phyloP scores from a whole-genome alignment of 176 grass and related monocot species.

The Musa troglodytarum region DNA sequence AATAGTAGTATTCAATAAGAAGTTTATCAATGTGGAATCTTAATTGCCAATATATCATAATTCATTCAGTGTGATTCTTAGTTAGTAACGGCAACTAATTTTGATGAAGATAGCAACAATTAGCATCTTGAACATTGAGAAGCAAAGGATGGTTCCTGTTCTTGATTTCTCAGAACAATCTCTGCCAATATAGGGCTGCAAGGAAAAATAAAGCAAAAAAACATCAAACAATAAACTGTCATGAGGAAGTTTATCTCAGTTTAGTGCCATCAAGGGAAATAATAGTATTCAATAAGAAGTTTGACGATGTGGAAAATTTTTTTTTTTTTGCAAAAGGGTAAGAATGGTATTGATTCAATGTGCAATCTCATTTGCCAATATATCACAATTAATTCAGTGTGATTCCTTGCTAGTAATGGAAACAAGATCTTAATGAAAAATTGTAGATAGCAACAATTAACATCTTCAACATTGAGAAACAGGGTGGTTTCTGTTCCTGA shows the following conservation, averaged over 20 bases:
- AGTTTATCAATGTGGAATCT: not conserved
- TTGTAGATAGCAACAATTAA: too few relatives aligned
- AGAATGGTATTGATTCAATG: not conserved
- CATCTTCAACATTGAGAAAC: too few relatives aligned
- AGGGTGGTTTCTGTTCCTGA: slow-evolving; percentile 30
- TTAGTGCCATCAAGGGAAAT: too few relatives aligned
- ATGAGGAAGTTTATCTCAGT: too few relatives aligned
- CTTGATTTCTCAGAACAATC: slow-evolving; percentile 69
- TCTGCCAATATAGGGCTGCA: slow-evolving; percentile 87
- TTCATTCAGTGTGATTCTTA: not conserved
- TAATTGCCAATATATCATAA: not conserved
- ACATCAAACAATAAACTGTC: not conserved
- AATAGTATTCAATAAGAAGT: too few relatives aligned
- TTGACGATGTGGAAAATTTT: too few relatives aligned
- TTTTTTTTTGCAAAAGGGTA: not conserved
- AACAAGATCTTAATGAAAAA: too few relatives aligned
- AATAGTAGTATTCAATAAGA: not conserved
- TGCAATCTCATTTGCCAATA: too few relatives aligned
- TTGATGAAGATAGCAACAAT: not conserved
- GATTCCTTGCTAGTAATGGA: too few relatives aligned
- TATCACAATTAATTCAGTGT: too few relatives aligned
- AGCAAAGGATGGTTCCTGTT: not conserved
- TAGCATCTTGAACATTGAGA: too few relatives aligned
- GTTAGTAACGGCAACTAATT: not conserved
- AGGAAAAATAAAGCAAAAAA: slow-evolving; percentile 6